Evolutionary conservation across 257 asterid genomes (phyloP).

Genomic region (Misopates orontium): DNA sequence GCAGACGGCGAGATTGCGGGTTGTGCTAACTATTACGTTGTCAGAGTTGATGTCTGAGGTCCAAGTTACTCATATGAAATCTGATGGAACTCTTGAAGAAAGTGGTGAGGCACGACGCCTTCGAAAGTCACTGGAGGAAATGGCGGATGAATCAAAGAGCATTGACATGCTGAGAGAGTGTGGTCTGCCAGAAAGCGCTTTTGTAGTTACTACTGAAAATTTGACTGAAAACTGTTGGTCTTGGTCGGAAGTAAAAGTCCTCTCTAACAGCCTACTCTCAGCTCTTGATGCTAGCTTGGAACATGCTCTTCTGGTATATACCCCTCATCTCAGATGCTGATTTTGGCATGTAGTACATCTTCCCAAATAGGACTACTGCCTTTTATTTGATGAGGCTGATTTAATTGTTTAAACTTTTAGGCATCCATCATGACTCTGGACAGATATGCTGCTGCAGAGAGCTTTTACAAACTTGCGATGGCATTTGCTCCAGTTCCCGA

Average conservation of each 20-base stretch:
- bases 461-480: conserved; percentile 96
- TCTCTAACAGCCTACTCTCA: conserved; percentile 79
- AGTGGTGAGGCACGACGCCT: conserved; percentile 93
- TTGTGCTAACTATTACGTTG: conserved; percentile 85
- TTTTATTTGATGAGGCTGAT: conserved; percentile 2
- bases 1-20: conserved; percentile 90
- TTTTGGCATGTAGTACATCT: conserved; percentile 17
- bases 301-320: conserved; percentile 83
- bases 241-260: conserved; percentile 78
- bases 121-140: conserved; percentile 81
- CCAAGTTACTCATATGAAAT: conserved; percentile 90
- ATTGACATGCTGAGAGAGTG: conserved; percentile 54
- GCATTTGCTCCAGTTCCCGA: conserved; percentile 99
- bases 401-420: conserved; percentile 38
- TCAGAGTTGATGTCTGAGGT: conserved; percentile 99
- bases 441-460: conserved; percentile 97
- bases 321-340: conserved; percentile 29
- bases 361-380: conserved; percentile 2
- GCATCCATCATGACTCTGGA: conserved; percentile 91
- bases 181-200: conserved; percentile 75
- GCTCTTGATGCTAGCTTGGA: conserved; percentile 99
- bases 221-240: conserved; percentile 64
- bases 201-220: conserved; percentile 49
- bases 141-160: conserved; percentile 80
- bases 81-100: conserved; percentile 94